Conservation (phyloP, 164 flowering plant genomes). For the Warburgia ugandensis region DNA sequence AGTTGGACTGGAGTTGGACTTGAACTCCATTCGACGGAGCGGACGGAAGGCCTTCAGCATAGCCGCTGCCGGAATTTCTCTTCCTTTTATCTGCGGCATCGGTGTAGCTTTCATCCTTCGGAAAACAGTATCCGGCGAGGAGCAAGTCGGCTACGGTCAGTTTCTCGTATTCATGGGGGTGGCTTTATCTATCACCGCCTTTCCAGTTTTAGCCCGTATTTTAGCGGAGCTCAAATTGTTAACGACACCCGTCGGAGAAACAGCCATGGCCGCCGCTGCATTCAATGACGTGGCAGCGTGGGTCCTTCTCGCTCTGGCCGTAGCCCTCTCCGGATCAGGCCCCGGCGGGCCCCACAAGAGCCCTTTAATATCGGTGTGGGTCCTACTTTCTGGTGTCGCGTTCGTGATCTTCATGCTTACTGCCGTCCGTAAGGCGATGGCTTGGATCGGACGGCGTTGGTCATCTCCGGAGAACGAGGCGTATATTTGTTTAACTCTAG, state of each 20-base stretch:
- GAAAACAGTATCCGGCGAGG: slow-evolving; percentile 12
- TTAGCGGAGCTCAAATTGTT: slow-evolving; percentile 27
- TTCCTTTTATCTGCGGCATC: slow-evolving; percentile 25
- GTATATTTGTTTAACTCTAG: slow-evolving; percentile 36
- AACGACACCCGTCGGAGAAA: slow-evolving; percentile 23
- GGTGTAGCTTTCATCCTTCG: slow-evolving; percentile 21
- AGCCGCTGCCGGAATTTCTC: slow-evolving; percentile 28
- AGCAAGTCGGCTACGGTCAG: slow-evolving; percentile 12
- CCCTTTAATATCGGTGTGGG: slow-evolving; percentile 19
- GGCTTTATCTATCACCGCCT: slow-evolving; percentile 31
- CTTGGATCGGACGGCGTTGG: slow-evolving; percentile 36
- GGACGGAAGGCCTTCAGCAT: slow-evolving; percentile 21
- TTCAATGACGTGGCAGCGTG: slow-evolving; percentile 31
- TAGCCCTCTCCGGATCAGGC: slow-evolving; percentile 20
- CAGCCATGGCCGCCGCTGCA: slow-evolving; percentile 32
- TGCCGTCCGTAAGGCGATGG: slow-evolving; percentile 40
- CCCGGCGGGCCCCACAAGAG: slow-evolving; percentile 16
- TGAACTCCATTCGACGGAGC: slow-evolving; percentile 19
- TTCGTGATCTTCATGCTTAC: slow-evolving; percentile 49
- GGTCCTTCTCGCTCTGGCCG: slow-evolving; percentile 28
- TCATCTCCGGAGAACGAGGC: slow-evolving; percentile 36
- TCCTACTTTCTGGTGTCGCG: slow-evolving; percentile 36
- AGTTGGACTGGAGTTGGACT: slow-evolving; percentile 32
- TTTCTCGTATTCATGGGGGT: slow-evolving; percentile 33
- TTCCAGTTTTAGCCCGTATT: slow-evolving; percentile 34